A percentile compares a stretch with the other conserved stretches of the same genome.
These are phyloP conservation scores for Nitzschia sp. DNA, from an alignment of 108 stramenopile genomes.

Conservation along the genomic window DNA sequence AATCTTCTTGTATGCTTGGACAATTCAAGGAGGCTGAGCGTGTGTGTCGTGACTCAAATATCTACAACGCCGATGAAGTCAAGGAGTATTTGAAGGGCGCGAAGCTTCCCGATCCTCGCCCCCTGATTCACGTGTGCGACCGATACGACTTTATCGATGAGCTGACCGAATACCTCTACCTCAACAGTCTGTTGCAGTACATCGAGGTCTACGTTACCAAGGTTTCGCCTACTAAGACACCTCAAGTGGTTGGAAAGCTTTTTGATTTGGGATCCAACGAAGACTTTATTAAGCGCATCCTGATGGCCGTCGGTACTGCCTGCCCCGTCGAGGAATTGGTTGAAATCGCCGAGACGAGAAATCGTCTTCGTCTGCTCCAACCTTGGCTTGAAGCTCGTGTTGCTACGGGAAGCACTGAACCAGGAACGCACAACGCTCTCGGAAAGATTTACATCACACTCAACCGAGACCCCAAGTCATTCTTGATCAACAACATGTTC, in stretches of 20 bases:
- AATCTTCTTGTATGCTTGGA: slow-evolving; percentile 92
- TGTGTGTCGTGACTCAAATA: slow-evolving; percentile 99
- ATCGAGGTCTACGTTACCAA: slow-evolving; percentile 99
- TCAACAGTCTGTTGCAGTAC: slow-evolving; percentile 98
- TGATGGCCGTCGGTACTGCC: slow-evolving; percentile 97
- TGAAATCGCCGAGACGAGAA: slow-evolving; percentile 94
- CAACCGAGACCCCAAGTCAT: slow-evolving; percentile 98
- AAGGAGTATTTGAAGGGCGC: slow-evolving; percentile 98
- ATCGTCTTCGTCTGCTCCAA: slow-evolving; percentile 95
- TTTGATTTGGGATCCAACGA: slow-evolving; percentile 97
- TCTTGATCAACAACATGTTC: slow-evolving; percentile 99
- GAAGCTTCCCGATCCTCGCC: slow-evolving; percentile 98
- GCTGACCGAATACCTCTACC: slow-evolving; percentile 98
- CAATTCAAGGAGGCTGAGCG: slow-evolving; percentile 99
- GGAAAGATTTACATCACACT: slow-evolving; percentile 99
- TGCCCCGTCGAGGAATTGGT: slow-evolving; percentile 99
- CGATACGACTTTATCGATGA: slow-evolving; percentile 98
- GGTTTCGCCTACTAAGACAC: slow-evolving; percentile 97
- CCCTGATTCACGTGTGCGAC: slow-evolving; percentile 99
- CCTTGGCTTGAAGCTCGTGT: slow-evolving; percentile 99
- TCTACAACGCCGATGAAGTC: slow-evolving; percentile 97
- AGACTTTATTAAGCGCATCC: slow-evolving; percentile 97
- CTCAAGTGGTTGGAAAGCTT: slow-evolving; percentile 99
- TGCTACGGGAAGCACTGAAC: slow-evolving; percentile 98
- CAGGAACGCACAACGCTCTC: slow-evolving; percentile 99